These are phyloP conservation scores for Phialophora chinensis DNA, from an alignment of 2,329 filamentous ascomycete species.

Conservation along the genomic window DNA sequence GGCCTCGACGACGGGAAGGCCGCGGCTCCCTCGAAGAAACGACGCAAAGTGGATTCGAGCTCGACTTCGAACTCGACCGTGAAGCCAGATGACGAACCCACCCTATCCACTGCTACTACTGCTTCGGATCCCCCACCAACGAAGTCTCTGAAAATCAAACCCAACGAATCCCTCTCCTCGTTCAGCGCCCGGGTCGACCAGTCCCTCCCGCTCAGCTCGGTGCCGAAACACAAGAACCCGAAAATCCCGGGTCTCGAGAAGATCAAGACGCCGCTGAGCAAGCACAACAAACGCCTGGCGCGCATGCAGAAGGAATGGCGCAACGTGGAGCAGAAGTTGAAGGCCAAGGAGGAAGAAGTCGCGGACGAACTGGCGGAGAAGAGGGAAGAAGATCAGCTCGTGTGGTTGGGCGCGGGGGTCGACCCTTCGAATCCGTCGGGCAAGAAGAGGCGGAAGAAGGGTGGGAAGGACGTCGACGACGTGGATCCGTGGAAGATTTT, in stretches of 20 bases:
- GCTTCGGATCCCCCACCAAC: slow-evolving; percentile 3
- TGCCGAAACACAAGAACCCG: slow-evolving; percentile 58
- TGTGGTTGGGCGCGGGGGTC: slow-evolving; percentile 61
- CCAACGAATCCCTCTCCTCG: slow-evolving; percentile 81
- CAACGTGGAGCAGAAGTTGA: slow-evolving; percentile 59
- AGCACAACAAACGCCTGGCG: slow-evolving; percentile 80
- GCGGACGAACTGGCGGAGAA: slow-evolving; percentile 67
- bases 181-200: slow-evolving; percentile 85
- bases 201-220: slow-evolving; percentile 74
- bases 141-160: slow-evolving; percentile 66
- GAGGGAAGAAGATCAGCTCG: slow-evolving; percentile 66
- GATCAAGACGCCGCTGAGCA: slow-evolving; percentile 69
- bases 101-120: slow-evolving; percentile 25
- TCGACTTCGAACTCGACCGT: slow-evolving; percentile 38
- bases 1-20: slow-evolving; percentile 72
- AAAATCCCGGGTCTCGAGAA: slow-evolving; percentile 63
- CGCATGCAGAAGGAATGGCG: slow-evolving; percentile 65
- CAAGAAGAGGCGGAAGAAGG: slow-evolving; percentile 49
- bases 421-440: slow-evolving; percentile 47
- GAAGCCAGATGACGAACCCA: slow-evolving; percentile 2
- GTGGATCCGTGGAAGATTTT: slow-evolving; percentile 81
- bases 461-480: slow-evolving; percentile 54
- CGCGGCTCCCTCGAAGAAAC: slow-evolving; percentile 47
- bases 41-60: slow-evolving; percentile 48
- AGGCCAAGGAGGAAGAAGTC: slow-evolving; percentile 80